These are phyloP conservation scores for Byssochlamys sp. DNA, from an alignment of 2,329 filamentous ascomycete species.

Conservation along the genomic window DNA sequence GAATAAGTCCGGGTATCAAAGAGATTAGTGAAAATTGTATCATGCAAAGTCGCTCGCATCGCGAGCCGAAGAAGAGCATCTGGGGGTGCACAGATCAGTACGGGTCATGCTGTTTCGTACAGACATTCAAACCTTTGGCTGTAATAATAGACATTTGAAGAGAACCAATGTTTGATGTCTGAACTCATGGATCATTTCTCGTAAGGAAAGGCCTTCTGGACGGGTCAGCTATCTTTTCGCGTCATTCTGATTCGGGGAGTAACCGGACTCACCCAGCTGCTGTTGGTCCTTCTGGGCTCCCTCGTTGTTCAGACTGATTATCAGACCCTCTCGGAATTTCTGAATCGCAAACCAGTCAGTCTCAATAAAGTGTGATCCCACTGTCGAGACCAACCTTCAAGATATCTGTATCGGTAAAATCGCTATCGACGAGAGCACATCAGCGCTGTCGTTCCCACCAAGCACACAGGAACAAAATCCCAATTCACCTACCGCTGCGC, in stretches of 20 bases:
- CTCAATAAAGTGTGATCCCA: not conserved
- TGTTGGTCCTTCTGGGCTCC: conserved; percentile 68
- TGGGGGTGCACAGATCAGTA: conserved; percentile 29
- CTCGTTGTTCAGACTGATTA: conserved; percentile 47
- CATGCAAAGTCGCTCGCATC: conserved; percentile 92
- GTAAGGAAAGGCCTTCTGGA: conserved; percentile 55
- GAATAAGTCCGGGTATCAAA: conserved; percentile 82
- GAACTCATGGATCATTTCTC: conserved; percentile 88
- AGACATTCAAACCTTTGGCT: conserved; percentile 64
- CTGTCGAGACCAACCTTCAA: conserved; percentile 46
- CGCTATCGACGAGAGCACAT: conserved; percentile 32
- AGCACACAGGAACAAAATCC: no score
- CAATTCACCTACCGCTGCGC: conserved; percentile 56
- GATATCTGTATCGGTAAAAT: conserved; percentile 88
- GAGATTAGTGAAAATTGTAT: conserved; percentile 96
- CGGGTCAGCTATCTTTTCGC: conserved; percentile 12
- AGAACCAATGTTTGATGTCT: conserved; percentile 88
- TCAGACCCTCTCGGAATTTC: conserved; percentile 82
- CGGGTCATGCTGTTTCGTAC: not conserved
- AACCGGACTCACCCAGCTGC: conserved; percentile 21
- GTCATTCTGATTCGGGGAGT: conserved; percentile 1
- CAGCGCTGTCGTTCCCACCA: not conserved
- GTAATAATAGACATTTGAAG: conserved; percentile 84
- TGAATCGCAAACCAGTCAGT: conserved; percentile 31
- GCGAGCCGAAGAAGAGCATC: conserved; percentile 98